phyloP scores from a whole-genome alignment of 192 early-diverging fungal genomes.

The Gonapodya sp. region DNA sequence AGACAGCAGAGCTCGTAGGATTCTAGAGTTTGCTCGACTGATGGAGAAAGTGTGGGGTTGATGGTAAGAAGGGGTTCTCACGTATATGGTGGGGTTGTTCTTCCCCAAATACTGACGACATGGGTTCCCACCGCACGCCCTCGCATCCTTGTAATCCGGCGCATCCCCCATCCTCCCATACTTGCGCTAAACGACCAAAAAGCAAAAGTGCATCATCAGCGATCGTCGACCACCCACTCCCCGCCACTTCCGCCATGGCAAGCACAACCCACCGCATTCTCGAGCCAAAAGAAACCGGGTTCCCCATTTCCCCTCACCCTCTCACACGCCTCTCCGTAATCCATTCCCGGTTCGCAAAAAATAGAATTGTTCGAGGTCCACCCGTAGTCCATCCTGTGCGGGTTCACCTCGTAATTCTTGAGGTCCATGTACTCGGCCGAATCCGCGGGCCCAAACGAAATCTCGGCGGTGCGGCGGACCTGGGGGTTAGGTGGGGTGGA shows the following conservation, averaged over 20 bases:
- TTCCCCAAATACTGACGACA: conserved; percentile 17
- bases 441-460: conserved; percentile 33
- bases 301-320: conserved; percentile 31
- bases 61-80: no score
- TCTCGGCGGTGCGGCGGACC: conserved; percentile 36
- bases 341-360: conserved; percentile 30
- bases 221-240: no score
- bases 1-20: conserved; percentile 36
- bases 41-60: no score
- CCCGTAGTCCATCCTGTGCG: conserved; percentile 29
- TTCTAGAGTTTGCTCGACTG: conserved; percentile 33
- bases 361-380: conserved; percentile 45
- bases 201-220: no score
- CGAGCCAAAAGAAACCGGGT: conserved; percentile 37
- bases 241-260: no score
- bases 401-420: conserved; percentile 37
- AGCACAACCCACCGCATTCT: conserved; percentile 26
- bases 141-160: conserved; percentile 19
- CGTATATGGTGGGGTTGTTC: no score
- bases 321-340: conserved; percentile 23
- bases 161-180: conserved; percentile 1
- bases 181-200: not conserved
- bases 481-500: not conserved
- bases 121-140: conserved; percentile 32
- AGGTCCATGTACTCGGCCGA: conserved; percentile 34